These are phyloP conservation scores for Colletotrichum plurivorum DNA, from an alignment of 2,329 filamentous ascomycete genomes.

Conservation along the genomic window DNA sequence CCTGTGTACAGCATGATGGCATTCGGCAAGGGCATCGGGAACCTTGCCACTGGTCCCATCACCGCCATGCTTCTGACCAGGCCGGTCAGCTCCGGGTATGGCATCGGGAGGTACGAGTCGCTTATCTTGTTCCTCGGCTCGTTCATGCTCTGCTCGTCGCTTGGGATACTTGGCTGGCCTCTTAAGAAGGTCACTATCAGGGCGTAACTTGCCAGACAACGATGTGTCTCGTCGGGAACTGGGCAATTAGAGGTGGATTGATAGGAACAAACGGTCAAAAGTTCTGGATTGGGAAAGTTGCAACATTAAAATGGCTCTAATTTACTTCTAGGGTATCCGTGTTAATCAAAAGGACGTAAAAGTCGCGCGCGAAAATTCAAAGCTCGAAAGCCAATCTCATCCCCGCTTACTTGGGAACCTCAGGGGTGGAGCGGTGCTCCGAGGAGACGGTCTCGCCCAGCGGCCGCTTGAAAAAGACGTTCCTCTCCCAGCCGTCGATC, in stretches of 20 bases:
- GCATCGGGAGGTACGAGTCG: conserved; percentile 32
- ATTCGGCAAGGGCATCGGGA: conserved; percentile 48
- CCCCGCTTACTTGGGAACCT: conserved; percentile 17
- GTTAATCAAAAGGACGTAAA: conserved; percentile 3
- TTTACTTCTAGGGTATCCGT: conserved; percentile 31
- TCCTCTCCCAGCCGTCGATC: conserved; percentile 75
- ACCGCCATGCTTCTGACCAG: conserved; percentile 42
- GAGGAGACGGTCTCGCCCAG: conserved; percentile 34
- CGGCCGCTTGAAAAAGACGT: conserved; percentile 64
- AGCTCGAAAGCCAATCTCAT: background rate
- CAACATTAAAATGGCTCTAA: conserved; percentile 6
- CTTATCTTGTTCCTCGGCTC: conserved; percentile 36
- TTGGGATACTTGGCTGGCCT: conserved; percentile 35
- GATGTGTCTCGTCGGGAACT: too few relatives aligned
- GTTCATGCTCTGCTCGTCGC: conserved; percentile 34
- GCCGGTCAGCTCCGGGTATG: conserved; percentile 30
- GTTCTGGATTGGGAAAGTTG: background rate
- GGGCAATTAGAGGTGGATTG: too few relatives aligned
- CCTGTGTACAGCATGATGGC: conserved; percentile 48
- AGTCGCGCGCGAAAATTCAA: background rate
- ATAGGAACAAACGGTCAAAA: too few relatives aligned
- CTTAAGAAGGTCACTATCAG: conserved; percentile 1
- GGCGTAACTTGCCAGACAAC: too few relatives aligned
- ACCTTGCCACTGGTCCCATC: conserved; percentile 46
- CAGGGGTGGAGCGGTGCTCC: conserved; percentile 7